Evolutionary conservation across 108 stramenopile genomes (phyloP).

Genomic region (Fragilaria radians): DNA sequence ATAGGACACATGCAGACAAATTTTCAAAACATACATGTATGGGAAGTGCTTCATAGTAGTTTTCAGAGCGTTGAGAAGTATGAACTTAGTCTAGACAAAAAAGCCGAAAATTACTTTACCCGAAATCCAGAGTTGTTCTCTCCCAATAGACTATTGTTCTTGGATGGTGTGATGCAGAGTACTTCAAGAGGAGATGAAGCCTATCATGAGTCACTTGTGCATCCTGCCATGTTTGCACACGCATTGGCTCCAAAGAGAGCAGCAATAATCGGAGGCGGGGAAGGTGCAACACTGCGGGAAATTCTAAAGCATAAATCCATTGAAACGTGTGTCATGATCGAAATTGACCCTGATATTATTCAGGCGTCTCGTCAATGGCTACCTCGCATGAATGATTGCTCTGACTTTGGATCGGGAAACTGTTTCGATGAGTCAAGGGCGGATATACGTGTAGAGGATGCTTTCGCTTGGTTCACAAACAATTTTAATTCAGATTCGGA

Average conservation of each 20-base stretch:
- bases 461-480: constrained; percentile 49
- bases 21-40: neutral
- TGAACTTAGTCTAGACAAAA: neutral
- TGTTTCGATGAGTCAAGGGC: constrained; percentile 59
- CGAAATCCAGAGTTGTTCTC: constrained; percentile 11
- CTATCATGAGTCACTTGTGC: constrained; percentile 88
- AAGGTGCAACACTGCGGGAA: constrained; percentile 75
- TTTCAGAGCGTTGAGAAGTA: neutral
- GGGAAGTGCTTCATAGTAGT: neutral
- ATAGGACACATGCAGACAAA: neutral
- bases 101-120: neutral
- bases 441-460: constrained; percentile 34
- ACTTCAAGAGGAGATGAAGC: constrained; percentile 21
- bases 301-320: constrained; percentile 85
- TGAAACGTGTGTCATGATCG: constrained; percentile 47
- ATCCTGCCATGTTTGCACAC: constrained; percentile 91
- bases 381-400: constrained; percentile 48
- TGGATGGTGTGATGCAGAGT: constrained; percentile 59
- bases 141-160: constrained; percentile 43
- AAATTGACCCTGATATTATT: constrained; percentile 47
- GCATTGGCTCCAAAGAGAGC: constrained; percentile 50
- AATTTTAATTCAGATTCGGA: constrained; percentile 10
- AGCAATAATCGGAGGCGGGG: constrained; percentile 73
- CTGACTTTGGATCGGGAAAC: constrained; percentile 24
- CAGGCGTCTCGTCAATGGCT: constrained; percentile 25